These are phyloP conservation scores for Umbelopsis isabellina DNA, from an alignment of 192 early-diverging fungal genomes.

Conservation along the genomic window DNA sequence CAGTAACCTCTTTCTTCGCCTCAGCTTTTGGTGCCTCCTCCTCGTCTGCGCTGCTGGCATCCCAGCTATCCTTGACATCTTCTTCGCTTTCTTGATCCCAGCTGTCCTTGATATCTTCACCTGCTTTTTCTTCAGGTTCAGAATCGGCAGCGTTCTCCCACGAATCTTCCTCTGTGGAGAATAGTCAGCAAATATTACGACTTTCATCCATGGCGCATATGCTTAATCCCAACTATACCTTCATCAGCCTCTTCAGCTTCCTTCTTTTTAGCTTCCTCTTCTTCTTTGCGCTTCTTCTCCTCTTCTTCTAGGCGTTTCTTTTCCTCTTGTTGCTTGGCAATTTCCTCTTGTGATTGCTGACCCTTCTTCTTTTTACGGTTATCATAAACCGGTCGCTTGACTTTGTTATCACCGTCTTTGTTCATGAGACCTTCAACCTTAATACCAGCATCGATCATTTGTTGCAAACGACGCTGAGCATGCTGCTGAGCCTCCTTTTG, in stretches of 20 bases:
- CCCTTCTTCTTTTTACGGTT: slow-evolving; percentile 76
- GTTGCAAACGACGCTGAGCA: slow-evolving; percentile 71
- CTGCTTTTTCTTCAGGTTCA: slow-evolving; percentile 47
- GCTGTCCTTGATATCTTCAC: slow-evolving; percentile 27
- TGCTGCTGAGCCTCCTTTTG: slow-evolving; percentile 84
- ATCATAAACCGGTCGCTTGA: slow-evolving; percentile 71
- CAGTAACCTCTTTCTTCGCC: slow-evolving; percentile 22
- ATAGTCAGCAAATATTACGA: neutral
- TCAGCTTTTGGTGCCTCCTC: slow-evolving; percentile 46
- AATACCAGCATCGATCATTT: slow-evolving; percentile 78
- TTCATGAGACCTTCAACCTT: slow-evolving; percentile 71
- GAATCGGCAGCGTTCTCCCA: slow-evolving; percentile 48
- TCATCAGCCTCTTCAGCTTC: slow-evolving; percentile 49
- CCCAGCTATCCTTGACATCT: slow-evolving; percentile 54
- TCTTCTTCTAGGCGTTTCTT: slow-evolving; percentile 38
- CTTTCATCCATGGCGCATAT: neutral
- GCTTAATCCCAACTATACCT: slow-evolving; percentile 9
- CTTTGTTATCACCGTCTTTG: slow-evolving; percentile 51
- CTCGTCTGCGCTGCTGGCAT: slow-evolving; percentile 65
- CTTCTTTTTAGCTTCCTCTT: slow-evolving; percentile 41
- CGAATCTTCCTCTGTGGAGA: slow-evolving; percentile 25
- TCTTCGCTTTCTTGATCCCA: slow-evolving; percentile 49
- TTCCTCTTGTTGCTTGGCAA: slow-evolving; percentile 36
- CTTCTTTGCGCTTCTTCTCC: slow-evolving; percentile 37
- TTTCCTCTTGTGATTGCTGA: slow-evolving; percentile 21